Evolutionary conservation across 2,329 filamentous ascomycete species (phyloP), one percentile per base, ranked within the genome.

Genomic region (Phyllosticta paracitricarpa): DNA sequence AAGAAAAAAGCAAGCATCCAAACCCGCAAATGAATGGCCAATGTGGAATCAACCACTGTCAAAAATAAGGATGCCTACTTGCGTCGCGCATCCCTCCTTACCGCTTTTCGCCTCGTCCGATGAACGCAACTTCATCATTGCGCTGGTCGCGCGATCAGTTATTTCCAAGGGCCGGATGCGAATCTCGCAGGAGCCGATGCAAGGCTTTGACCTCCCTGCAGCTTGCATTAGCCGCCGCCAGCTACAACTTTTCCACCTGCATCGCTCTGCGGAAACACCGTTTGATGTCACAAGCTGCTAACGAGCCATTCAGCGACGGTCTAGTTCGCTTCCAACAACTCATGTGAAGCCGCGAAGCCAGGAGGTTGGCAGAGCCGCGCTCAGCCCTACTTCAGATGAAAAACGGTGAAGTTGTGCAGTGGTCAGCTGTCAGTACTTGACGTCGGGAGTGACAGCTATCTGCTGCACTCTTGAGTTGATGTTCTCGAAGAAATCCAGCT

Each of bases 161-260:
- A 48, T 48, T 48, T 48, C 40, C 40, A 48, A 48, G 40, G 40
- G 40, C 40, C 40, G 40, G 40, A 48, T 19, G 19, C n/a, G 40
- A 48, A 48, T 51, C 52, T 59, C 52, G 53, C 33, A 55, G 22
- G 52, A 55, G 28, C 35, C 40, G 53, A 56, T 56, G 54, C 58
- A 61, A 61, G 58, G 58, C 58, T 48, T 48, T 48, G 40, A 48
- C 40, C 40, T 48, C 40, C 40, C 40, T 48, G 40, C 40, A 48
- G 40, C 40, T 19, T 48, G 40, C 40, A 48, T 48, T 48, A n/a
- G 40, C 40, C 40, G 14, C 40, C 40, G 17, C 40, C 17, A 19
- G 40, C 14, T n/a, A 19, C 12, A 48, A n/a, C 40, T n/a, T 48
- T 48, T 48, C 17, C 12, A 48, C 40, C 40, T 48, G 40, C 40